These are phyloP conservation scores for Kodamaea kaohsiungensis DNA, from an alignment of 805 yeast genomes.

Conservation along the genomic window DNA sequence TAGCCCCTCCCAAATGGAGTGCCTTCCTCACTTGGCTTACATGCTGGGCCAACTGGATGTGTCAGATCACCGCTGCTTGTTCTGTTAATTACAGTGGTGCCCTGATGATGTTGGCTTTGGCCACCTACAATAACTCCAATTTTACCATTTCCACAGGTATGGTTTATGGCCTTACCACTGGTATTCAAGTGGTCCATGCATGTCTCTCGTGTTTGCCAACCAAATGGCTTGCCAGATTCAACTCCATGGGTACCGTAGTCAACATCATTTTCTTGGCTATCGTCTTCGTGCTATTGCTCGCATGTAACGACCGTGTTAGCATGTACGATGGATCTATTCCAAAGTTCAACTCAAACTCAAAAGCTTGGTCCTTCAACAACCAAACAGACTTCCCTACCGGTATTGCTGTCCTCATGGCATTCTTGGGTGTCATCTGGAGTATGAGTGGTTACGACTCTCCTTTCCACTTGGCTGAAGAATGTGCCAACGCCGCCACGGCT, in stretches of 20 bases:
- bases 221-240: conserved; percentile 52
- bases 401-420: conserved; percentile 55
- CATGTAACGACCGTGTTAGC: conserved; percentile 47
- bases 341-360: conserved; percentile 49
- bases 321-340: conserved; percentile 32
- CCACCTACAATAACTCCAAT: conserved; percentile 36
- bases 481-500: conserved; percentile 61
- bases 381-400: conserved; percentile 68
- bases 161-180: conserved; percentile 51
- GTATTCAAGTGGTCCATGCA: conserved; percentile 50
- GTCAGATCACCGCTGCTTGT: conserved; percentile 63
- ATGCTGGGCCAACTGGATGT: conserved; percentile 66
- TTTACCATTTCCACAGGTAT: conserved; percentile 51
- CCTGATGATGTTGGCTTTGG: conserved; percentile 54
- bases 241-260: conserved; percentile 48
- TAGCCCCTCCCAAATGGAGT: conserved; percentile 55
- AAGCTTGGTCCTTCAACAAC: conserved; percentile 58
- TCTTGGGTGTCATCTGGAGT: conserved; percentile 66
- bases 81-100: conserved; percentile 61
- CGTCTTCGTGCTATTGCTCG: conserved; percentile 55
- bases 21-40: conserved; percentile 61
- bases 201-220: conserved; percentile 55
- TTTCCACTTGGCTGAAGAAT: conserved; percentile 74
- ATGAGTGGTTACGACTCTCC: conserved; percentile 79
- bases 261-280: conserved; percentile 52